phyloP scores from a whole-genome alignment of 176 grass and related monocot genomes.

The Leersia perrieri region DNA sequence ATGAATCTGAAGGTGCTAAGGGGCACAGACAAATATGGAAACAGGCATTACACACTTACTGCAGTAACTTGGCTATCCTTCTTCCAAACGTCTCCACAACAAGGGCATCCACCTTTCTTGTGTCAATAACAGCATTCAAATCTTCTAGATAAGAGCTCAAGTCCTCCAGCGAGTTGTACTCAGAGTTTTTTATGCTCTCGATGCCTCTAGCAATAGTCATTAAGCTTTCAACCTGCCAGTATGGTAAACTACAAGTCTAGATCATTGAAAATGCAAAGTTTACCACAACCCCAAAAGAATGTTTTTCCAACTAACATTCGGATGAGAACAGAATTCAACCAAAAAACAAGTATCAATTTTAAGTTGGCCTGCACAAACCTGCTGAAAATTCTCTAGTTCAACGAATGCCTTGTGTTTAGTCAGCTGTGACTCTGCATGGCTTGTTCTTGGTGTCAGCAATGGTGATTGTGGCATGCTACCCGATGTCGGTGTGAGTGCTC shows the following conservation, averaged over 20 bases:
- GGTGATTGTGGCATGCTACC: conserved; percentile 71
- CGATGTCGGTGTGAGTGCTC: conserved; percentile 34
- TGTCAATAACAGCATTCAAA: conserved; percentile 89
- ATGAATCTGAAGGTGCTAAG: conserved; percentile 4
- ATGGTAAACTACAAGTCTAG: conserved; percentile 15
- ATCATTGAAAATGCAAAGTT: not conserved
- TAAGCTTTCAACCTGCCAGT: conserved; percentile 65
- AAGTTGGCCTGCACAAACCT: conserved; percentile 40
- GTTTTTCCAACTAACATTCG: not conserved
- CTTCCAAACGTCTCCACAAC: conserved; percentile 95
- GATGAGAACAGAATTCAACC: not conserved
- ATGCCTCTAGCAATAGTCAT: conserved; percentile 51
- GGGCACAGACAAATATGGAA: not conserved
- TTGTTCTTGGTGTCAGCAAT: conserved; percentile 63
- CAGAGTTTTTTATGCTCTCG: conserved; percentile 52
- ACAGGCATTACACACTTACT: conserved; percentile 44
- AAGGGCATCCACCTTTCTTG: conserved; percentile 83
- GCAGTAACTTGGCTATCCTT: conserved; percentile 74
- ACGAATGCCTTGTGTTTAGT: conserved; percentile 60
- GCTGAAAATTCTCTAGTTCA: conserved; percentile 89
- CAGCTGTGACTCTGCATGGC: conserved; percentile 64
- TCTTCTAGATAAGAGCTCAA: conserved; percentile 83
- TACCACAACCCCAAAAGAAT: not conserved
- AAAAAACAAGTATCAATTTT: not conserved
- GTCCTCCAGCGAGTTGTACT: conserved; percentile 77